Percentiles rank a stretch among this genome's conserved stretches.
Evolutionary conservation across 495 filamentous ascomycete genomes (phyloP).

Genomic region (Neurospora tetrasperma): DNA sequence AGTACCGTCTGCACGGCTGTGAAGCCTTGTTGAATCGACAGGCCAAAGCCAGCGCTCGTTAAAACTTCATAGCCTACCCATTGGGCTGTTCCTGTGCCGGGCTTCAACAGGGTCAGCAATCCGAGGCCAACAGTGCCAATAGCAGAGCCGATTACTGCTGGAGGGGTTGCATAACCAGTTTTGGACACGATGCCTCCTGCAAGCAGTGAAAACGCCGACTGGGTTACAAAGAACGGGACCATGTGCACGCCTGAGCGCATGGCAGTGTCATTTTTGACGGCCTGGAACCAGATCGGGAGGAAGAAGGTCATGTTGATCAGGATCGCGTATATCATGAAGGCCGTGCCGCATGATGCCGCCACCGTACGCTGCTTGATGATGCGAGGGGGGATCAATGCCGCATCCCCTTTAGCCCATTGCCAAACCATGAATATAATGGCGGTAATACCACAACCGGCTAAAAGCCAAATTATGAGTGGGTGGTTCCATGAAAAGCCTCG

Average conservation of each 20-base stretch:
- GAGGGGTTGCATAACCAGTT: constrained; percentile 37
- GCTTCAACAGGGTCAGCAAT: constrained; percentile 49
- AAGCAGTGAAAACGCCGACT: constrained; percentile 47
- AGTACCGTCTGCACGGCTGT: constrained; percentile 47
- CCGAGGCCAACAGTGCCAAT: constrained; percentile 53
- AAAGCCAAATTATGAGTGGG: constrained; percentile 18
- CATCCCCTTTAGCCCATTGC: constrained; percentile 11
- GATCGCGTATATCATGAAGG: constrained; percentile 20
- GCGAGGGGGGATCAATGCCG: constrained; percentile 26
- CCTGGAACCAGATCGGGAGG: constrained; percentile 55
- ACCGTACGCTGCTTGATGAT: constrained; percentile 52
- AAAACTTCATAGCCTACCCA: constrained; percentile 59
- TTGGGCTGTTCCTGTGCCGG: constrained; percentile 35
- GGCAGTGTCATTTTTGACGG: constrained; percentile 54
- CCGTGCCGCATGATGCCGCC: constrained; percentile 36
- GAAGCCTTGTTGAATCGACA: constrained; percentile 49
- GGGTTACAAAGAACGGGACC: constrained; percentile 52
- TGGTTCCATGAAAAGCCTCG: constrained; percentile 33
- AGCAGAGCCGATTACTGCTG: constrained; percentile 39
- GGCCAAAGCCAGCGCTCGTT: constrained; percentile 48
- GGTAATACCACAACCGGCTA: constrained; percentile 34
- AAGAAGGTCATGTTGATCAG: constrained; percentile 51
- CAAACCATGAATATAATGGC: constrained; percentile 8
- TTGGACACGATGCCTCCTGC: constrained; percentile 27
- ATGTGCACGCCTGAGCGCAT: constrained; percentile 57